A percentile compares a stretch with the other conserved stretches of the same genome.
These are phyloP conservation scores for Venturia oleaginea DNA, from an alignment of 2,329 filamentous ascomycete species.

Conservation along the genomic window DNA sequence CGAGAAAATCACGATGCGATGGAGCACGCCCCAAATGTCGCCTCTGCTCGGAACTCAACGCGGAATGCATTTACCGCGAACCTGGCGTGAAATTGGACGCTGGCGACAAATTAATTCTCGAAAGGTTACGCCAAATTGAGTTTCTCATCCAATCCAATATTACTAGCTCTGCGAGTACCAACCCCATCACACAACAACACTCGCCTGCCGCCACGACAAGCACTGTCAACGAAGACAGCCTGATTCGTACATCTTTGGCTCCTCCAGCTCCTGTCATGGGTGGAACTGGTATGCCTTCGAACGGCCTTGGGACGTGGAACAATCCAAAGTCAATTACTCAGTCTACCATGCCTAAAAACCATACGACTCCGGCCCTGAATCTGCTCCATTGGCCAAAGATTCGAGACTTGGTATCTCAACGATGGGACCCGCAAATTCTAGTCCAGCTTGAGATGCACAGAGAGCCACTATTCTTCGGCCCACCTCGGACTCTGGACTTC, in stretches of 20 bases:
- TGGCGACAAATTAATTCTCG: slow-evolving; percentile 76
- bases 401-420: slow-evolving; percentile 63
- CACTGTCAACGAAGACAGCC: slow-evolving; percentile 34
- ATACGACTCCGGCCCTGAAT: slow-evolving; percentile 72
- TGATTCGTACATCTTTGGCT: slow-evolving; percentile 18
- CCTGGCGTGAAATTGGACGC: slow-evolving; percentile 81
- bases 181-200: background rate
- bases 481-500: slow-evolving; percentile 58
- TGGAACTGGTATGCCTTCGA: slow-evolving; percentile 29
- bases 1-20: slow-evolving; percentile 70
- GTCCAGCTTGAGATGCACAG: slow-evolving; percentile 73
- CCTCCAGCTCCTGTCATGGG: slow-evolving; percentile 26
- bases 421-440: slow-evolving; percentile 73
- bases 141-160: slow-evolving; percentile 60
- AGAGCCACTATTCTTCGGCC: slow-evolving; percentile 55
- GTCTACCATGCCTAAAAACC: slow-evolving; percentile 76
- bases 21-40: slow-evolving; percentile 76
- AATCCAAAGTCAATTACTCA: slow-evolving; percentile 53
- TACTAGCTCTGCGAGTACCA: background rate
- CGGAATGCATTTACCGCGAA: slow-evolving; percentile 76
- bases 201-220: slow-evolving; percentile 37
- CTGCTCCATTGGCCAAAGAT: slow-evolving; percentile 75
- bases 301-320: slow-evolving; percentile 64
- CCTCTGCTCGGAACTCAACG: slow-evolving; percentile 71
- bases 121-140: slow-evolving; percentile 69